These are phyloP conservation scores for Nidularia pulvinata DNA, from an alignment of 768 basidiomycete species.

Conservation along the genomic window DNA sequence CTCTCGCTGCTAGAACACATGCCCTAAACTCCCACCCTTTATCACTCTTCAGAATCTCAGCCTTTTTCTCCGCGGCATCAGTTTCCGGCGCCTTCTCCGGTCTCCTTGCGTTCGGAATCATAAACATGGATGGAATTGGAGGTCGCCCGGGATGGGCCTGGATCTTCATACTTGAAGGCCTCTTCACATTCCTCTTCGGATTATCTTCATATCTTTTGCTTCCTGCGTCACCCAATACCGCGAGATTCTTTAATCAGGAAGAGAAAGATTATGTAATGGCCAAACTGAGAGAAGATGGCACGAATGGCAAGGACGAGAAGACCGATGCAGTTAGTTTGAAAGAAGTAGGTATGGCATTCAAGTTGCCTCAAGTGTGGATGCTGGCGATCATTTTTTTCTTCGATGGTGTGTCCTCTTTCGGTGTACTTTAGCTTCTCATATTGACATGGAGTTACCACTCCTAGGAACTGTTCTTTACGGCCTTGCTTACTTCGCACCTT, in stretches of 20 bases:
- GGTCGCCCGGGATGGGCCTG: constrained; percentile 63
- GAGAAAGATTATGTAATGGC: constrained; percentile 47
- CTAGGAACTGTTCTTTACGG: constrained; percentile 43
- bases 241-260: constrained; percentile 46
- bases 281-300: constrained; percentile 21
- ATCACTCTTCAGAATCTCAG: constrained; percentile 35
- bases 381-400: constrained; percentile 51
- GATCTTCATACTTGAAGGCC: constrained; percentile 70
- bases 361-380: constrained; percentile 54
- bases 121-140: constrained; percentile 58
- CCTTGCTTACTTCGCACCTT: constrained; percentile 65
- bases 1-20: neutral
- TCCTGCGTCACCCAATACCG: constrained; percentile 38
- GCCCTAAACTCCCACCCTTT: constrained; percentile 11
- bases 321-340: constrained; percentile 53
- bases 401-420: constrained; percentile 31
- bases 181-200: constrained; percentile 63
- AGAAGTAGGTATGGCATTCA: constrained; percentile 49
- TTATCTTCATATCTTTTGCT: constrained; percentile 46
- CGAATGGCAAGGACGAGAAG: constrained; percentile 21
- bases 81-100: constrained; percentile 71
- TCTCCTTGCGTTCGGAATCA: constrained; percentile 65
- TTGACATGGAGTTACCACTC: neutral
- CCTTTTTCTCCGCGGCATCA: constrained; percentile 52
- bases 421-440: neutral